Conservation (phyloP, 495 filamentous ascomycete genomes). For the Xylaria palmicola region DNA sequence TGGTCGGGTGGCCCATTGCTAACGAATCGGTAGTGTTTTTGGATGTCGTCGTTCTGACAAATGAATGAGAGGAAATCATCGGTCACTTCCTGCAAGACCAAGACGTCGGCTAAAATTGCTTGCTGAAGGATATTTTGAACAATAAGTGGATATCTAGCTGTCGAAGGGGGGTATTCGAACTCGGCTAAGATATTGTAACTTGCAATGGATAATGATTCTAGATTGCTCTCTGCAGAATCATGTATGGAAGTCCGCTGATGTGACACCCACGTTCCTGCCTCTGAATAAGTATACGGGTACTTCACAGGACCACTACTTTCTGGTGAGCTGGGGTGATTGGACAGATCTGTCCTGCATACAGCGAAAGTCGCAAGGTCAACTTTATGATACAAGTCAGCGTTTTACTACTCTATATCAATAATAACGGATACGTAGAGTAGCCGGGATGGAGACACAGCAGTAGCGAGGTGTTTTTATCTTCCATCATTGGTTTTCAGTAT, state of each 20-base stretch:
- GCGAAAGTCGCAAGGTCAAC: constrained; percentile 14
- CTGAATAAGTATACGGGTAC: constrained; percentile 18
- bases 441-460: too few species aligned
- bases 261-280: constrained; percentile 17
- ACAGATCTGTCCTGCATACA: neutral
- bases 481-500: too few species aligned
- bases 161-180: constrained; percentile 46
- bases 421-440: too few species aligned
- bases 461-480: too few species aligned
- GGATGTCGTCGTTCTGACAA: constrained; percentile 44
- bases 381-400: neutral
- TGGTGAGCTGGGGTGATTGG: neutral
- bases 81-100: constrained; percentile 60
- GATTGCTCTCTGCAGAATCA: neutral
- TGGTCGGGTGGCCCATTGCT: constrained; percentile 52
- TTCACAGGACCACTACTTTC: neutral
- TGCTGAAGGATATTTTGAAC: constrained; percentile 42
- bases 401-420: neutral
- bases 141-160: constrained; percentile 49
- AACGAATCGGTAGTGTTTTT: constrained; percentile 46
- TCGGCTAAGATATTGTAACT: constrained; percentile 60
- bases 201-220: constrained; percentile 37
- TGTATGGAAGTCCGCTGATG: neutral
- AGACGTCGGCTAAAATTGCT: constrained; percentile 39
- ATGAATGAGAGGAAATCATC: constrained; percentile 55